phyloP scores from a whole-genome alignment of 2,329 filamentous ascomycete genomes.

The Bertia moriformis region DNA sequence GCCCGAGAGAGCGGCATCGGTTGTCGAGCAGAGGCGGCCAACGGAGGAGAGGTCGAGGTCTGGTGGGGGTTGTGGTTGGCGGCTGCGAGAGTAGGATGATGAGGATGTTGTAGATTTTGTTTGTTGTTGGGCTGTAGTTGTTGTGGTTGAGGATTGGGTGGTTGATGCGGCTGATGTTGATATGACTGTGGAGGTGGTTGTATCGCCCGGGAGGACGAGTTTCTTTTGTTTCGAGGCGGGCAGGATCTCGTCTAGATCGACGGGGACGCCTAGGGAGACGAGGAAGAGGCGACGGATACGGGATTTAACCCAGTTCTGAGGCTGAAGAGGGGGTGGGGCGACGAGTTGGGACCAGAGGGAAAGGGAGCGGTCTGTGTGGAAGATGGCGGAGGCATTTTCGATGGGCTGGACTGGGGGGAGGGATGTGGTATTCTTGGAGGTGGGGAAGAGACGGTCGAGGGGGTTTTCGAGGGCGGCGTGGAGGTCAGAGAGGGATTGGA shows the following conservation, averaged over 20 bases:
- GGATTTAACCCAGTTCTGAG: constrained; percentile 94
- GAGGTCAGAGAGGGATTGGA: constrained; percentile 26
- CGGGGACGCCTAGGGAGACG: constrained; percentile 85
- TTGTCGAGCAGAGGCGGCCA: constrained; percentile 11
- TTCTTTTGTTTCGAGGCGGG: constrained; percentile 98
- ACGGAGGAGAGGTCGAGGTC: constrained; percentile 9
- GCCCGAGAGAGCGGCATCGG: constrained; percentile 7
- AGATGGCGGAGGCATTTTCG: constrained; percentile 16
- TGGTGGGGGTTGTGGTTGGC: constrained; percentile 5
- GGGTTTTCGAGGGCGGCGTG: constrained; percentile 17
- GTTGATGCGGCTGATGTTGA: background rate
- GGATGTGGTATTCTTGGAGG: constrained; percentile 16
- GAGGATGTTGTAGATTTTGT: background rate
- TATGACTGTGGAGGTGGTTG: background rate
- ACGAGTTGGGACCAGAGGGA: constrained; percentile 55
- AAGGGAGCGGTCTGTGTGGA: background rate
- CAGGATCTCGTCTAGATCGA: constrained; percentile 92
- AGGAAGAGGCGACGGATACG: constrained; percentile 89
- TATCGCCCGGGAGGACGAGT: constrained; percentile 3
- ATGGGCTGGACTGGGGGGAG: constrained; percentile 21
- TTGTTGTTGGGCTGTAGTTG: constrained; percentile 10
- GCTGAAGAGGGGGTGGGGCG: constrained; percentile 82
- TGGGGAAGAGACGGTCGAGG: constrained; percentile 26
- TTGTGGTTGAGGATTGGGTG: constrained; percentile 1
- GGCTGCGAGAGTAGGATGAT: constrained; percentile 9